A percentile compares a stretch with the other conserved stretches of the same genome.
Evolutionary conservation across 208 protist species (phyloP).

Genomic region (Leishmania tarentolae): DNA sequence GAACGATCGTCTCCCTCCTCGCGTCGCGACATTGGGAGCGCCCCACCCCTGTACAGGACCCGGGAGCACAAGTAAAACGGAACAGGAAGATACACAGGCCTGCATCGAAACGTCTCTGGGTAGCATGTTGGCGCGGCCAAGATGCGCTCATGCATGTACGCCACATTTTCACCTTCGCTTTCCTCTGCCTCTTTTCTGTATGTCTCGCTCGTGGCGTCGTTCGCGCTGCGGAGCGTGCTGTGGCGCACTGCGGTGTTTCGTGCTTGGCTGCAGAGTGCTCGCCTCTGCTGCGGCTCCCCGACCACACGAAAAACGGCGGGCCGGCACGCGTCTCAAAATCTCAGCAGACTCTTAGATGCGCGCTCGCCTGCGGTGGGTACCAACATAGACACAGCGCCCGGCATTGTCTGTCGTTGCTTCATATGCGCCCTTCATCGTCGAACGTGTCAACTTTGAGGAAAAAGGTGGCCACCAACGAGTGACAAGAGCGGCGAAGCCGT

Average conservation of each 20-base stretch:
- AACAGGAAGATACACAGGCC: neutral
- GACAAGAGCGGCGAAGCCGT: neutral
- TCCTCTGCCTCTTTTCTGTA: neutral
- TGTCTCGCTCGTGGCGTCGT: neutral
- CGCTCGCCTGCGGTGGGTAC: neutral
- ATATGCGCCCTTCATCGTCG: neutral
- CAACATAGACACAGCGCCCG: neutral
- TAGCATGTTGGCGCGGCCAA: neutral
- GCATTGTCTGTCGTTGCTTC: neutral
- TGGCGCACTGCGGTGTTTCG: neutral
- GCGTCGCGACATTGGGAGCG: neutral
- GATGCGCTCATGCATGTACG: neutral
- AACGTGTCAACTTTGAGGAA: neutral
- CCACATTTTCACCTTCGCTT: neutral
- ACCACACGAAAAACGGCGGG: neutral
- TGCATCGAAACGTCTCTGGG: neutral
- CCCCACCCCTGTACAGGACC: neutral
- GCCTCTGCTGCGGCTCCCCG: neutral
- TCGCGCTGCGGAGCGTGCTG: neutral
- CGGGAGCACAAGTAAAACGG: neutral
- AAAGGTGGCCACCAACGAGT: neutral
- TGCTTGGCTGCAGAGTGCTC: neutral
- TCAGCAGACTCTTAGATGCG: neutral
- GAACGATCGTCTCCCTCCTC: neutral
- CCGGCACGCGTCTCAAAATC: neutral